phyloP scores from a whole-genome alignment of 176 grass and related monocot species.

The Coix lacrymajobi region DNA sequence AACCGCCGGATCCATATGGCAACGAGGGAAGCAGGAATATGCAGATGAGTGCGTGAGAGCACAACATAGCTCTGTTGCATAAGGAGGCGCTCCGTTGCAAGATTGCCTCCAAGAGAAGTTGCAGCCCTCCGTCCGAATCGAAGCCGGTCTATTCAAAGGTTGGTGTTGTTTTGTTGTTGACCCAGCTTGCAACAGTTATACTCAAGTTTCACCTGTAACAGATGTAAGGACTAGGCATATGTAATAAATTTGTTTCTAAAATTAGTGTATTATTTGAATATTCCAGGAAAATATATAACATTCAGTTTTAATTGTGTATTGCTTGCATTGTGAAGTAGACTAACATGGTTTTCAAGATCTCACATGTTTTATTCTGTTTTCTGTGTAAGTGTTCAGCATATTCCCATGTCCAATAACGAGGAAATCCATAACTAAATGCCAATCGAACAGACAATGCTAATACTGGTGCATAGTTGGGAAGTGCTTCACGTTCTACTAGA shows the following conservation, averaged over 20 bases:
- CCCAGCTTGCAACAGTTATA: background rate
- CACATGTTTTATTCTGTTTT: conserved; percentile 7
- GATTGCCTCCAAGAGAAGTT: conserved; percentile 79
- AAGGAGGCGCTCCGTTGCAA: conserved; percentile 93
- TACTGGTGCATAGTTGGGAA: background rate
- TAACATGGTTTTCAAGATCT: background rate
- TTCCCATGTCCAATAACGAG: background rate
- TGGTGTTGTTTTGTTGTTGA: conserved; percentile 19
- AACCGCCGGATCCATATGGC: conserved; percentile 89
- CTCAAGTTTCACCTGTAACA: background rate
- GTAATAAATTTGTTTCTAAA: background rate
- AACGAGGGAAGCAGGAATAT: conserved; percentile 99
- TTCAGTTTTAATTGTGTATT: background rate
- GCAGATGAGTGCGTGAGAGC: conserved; percentile 99
- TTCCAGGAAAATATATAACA: background rate
- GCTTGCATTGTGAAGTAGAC: background rate
- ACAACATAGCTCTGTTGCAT: conserved; percentile 96
- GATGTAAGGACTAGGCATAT: conserved; percentile 8
- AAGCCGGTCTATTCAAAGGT: conserved; percentile 88
- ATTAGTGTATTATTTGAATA: background rate
- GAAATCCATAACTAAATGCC: background rate
- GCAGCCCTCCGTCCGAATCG: conserved; percentile 38
- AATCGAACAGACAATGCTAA: background rate
- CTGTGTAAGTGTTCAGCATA: background rate
- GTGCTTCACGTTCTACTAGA: background rate